Conservation (phyloP, 306 rosid species). For the Herpetospermum pedunculosum region DNA sequence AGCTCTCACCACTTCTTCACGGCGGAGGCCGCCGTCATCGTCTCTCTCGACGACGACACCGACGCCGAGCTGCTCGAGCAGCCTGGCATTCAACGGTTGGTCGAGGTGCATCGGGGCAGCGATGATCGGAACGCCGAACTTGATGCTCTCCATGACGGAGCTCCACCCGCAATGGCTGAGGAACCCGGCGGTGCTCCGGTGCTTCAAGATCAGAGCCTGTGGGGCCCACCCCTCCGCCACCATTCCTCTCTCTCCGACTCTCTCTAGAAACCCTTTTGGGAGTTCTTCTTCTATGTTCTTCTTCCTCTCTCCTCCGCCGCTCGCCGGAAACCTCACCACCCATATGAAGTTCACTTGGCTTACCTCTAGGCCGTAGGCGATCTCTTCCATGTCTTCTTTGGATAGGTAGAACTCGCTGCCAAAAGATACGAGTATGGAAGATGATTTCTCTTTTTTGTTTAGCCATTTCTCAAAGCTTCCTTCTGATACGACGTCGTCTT, state of each 20-base stretch:
- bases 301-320: neutral
- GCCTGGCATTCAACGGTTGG: constrained; percentile 11
- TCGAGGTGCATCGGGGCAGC: constrained; percentile 19
- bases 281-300: neutral
- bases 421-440: constrained; percentile 20
- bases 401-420: constrained; percentile 21
- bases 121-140: constrained; percentile 19
- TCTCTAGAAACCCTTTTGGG: constrained; percentile 16
- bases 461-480: constrained; percentile 8
- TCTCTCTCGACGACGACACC: constrained; percentile 12
- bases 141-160: constrained; percentile 21
- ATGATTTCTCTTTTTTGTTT: neutral
- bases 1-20: neutral
- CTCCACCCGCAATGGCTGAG: constrained; percentile 25
- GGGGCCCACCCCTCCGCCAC: constrained; percentile 20
- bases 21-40: neutral
- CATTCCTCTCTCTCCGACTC: constrained; percentile 17
- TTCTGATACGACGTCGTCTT: neutral
- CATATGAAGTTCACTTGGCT: constrained; percentile 18
- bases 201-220: neutral
- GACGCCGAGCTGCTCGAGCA: constrained; percentile 10
- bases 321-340: constrained; percentile 17
- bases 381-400: constrained; percentile 8
- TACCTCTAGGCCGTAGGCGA: constrained; percentile 15
- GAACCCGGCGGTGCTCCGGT: constrained; percentile 14